Conservation (phyloP, 2,329 filamentous ascomycete genomes). For the Apiospora pterosperma region DNA sequence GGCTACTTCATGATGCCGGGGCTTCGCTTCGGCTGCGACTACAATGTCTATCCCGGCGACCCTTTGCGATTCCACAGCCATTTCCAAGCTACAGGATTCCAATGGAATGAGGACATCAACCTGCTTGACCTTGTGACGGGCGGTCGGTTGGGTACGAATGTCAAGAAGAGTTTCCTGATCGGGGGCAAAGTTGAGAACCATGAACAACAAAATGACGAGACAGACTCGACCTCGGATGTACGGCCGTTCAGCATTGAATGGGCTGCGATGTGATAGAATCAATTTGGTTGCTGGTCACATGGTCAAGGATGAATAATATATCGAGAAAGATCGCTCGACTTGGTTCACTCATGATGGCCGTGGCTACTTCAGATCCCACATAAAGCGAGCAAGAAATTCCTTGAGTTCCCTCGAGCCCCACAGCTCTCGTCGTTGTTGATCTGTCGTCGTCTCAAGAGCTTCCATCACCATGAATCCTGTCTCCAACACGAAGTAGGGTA, state of each 20-base stretch:
- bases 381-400: too few relatives aligned
- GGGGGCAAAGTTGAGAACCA: slow-evolving; percentile 57
- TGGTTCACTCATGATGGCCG: too few relatives aligned
- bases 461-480: too few relatives aligned
- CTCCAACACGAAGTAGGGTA: too few relatives aligned
- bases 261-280: slow-evolving; percentile 2
- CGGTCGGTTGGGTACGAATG: slow-evolving; percentile 84
- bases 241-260: slow-evolving; percentile 5
- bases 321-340: too few relatives aligned
- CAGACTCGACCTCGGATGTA: background rate
- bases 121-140: slow-evolving; percentile 83
- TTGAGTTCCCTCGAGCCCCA: too few relatives aligned
- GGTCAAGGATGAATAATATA: background rate
- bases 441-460: too few relatives aligned
- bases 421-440: too few relatives aligned
- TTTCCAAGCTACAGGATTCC: slow-evolving; percentile 79
- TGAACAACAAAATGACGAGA: background rate
- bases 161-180: slow-evolving; percentile 92
- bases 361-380: too few relatives aligned
- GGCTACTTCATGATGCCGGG: slow-evolving; percentile 90
- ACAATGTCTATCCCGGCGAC: slow-evolving; percentile 93
- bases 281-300: background rate
- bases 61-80: slow-evolving; percentile 94
- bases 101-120: slow-evolving; percentile 84
- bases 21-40: slow-evolving; percentile 89